A percentile compares a stretch with the other conserved stretches of the same genome.
These are phyloP conservation scores for Cladorrhinum sp. DNA, from an alignment of 2,329 filamentous ascomycete genomes.

Conservation along the genomic window DNA sequence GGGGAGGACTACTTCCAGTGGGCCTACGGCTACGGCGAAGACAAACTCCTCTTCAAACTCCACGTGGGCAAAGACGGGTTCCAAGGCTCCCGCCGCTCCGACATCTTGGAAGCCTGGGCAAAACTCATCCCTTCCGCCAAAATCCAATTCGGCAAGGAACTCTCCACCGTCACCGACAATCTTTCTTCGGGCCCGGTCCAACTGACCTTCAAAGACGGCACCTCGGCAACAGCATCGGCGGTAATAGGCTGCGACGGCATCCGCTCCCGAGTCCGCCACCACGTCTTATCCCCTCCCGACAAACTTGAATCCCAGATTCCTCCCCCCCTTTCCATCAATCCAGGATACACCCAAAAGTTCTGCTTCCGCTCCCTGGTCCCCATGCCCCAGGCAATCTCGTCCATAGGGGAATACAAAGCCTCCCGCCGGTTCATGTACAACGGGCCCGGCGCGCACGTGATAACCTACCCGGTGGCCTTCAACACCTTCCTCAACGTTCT, in stretches of 20 bases:
- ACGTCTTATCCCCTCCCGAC: slow-evolving; percentile 42
- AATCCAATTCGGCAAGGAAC: slow-evolving; percentile 35
- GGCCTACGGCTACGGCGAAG: slow-evolving; percentile 34
- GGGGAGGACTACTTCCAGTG: slow-evolving; percentile 44
- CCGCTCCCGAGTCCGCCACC: slow-evolving; percentile 51
- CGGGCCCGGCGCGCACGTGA: slow-evolving; percentile 54
- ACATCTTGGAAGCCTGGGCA: slow-evolving; percentile 40
- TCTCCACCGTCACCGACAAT: slow-evolving; percentile 20
- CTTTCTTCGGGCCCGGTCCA: slow-evolving; percentile 20
- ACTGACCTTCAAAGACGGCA: slow-evolving; percentile 34
- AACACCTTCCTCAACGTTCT: slow-evolving; percentile 57
- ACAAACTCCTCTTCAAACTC: slow-evolving; percentile 34
- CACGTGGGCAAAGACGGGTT: slow-evolving; percentile 41
- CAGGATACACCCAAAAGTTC: slow-evolving; percentile 56
- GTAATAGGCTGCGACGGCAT: slow-evolving; percentile 65
- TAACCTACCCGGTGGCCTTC: slow-evolving; percentile 60
- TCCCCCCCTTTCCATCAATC: too few relatives aligned
- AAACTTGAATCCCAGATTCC: too few relatives aligned
- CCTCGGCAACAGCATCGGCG: slow-evolving; percentile 17
- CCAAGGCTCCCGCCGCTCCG: slow-evolving; percentile 39
- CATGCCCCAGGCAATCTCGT: slow-evolving; percentile 50
- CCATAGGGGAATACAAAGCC: slow-evolving; percentile 48
- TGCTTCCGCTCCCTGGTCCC: slow-evolving; percentile 61
- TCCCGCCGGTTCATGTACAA: slow-evolving; percentile 53
- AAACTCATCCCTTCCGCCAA: slow-evolving; percentile 29